Base-by-base conservation (phyloP, 306 rosid species). In the Cicer bijugum region DNA sequence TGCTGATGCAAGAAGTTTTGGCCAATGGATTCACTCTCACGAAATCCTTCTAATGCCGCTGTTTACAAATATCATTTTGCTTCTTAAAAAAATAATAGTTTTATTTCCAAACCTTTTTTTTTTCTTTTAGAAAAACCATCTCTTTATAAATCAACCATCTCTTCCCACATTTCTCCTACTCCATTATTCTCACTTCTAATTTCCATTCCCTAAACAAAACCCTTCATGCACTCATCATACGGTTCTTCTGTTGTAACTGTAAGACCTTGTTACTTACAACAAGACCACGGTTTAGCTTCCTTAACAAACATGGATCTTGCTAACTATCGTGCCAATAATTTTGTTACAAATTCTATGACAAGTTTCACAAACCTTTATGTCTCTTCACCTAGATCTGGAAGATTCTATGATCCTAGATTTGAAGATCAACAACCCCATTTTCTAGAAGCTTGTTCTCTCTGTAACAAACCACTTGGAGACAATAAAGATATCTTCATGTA, bases 401-500 rank as follows among this genome's bases (percentile, higher is more conserved):
- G 96, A 83, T 89, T 84, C 69, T 85, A 80, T 40, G 97, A 86
- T 59, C 42, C 91, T 2, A 88, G 91, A 82, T 88, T 88, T 40
- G 96, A 91, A 59, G 96, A 91, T 58, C 89, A 79, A 4, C 89
- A 72, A 10, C 92, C 94, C 11, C 90, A 91, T 81, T 94, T 94
- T 72, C 86, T 94, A 42, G 85, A 92, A 62, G 87, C 96, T 6
- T 91, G 97, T 44, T 88, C 50, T 45, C 92, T 84, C 16, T 91
- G 97, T 84, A 81, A 81, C 74, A 94, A 89, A 63, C 85, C 87
- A 0, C 90, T 94, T 12, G 86, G 85, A 0, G 86, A 81, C 44
- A 86, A 91, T 43, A 74, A 71, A 68, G 99, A 94, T 69, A 91
- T 94, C 89, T 94, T 88, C 88, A 91, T 94, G 99, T 94, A 94